Evolutionary conservation across 2,329 filamentous ascomycete species (phyloP).

Genomic region (Ceratocystis diversiconidia): DNA sequence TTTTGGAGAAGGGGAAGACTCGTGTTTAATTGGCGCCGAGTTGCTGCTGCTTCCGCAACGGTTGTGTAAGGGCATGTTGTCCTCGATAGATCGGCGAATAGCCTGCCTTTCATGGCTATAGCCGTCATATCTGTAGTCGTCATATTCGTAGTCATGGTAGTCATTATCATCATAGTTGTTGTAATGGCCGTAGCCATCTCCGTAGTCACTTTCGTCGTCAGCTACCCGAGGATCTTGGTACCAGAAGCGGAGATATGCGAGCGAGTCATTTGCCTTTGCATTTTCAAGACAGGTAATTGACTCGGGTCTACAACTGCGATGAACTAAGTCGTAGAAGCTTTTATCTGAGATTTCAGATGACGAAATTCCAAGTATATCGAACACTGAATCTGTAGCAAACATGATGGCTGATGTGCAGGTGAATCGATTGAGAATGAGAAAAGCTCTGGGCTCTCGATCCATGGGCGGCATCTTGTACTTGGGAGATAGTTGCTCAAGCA

Average conservation of each 20-base stretch:
- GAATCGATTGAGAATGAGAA: slow-evolving; percentile 75
- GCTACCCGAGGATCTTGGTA: slow-evolving; percentile 53
- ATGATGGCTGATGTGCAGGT: slow-evolving; percentile 70
- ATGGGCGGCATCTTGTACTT: slow-evolving; percentile 56
- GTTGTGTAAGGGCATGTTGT: not conserved
- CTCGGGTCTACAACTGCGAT: slow-evolving; percentile 60
- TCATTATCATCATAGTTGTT: slow-evolving; percentile 22
- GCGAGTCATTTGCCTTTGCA: slow-evolving; percentile 81
- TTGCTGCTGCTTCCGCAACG: not conserved
- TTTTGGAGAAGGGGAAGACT: slow-evolving; percentile 13
- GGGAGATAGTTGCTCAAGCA: slow-evolving; percentile 70
- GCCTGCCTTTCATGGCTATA: slow-evolving; percentile 13
- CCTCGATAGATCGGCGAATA: not conserved
- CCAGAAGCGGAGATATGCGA: slow-evolving; percentile 77
- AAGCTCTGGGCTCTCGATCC: slow-evolving; percentile 65
- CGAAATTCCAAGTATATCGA: slow-evolving; percentile 59
- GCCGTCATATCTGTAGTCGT: slow-evolving; percentile 18
- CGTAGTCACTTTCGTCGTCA: slow-evolving; percentile 34
- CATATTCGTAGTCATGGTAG: slow-evolving; percentile 22
- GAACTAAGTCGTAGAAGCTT: slow-evolving; percentile 80
- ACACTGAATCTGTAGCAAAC: slow-evolving; percentile 68
- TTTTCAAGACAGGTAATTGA: slow-evolving; percentile 68
- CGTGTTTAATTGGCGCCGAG: not conserved
- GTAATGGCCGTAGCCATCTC: slow-evolving; percentile 33
- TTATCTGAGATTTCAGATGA: slow-evolving; percentile 56